Conservation (phyloP, 2,329 filamentous ascomycete species). For the Aspergillus fumigatus region DNA sequence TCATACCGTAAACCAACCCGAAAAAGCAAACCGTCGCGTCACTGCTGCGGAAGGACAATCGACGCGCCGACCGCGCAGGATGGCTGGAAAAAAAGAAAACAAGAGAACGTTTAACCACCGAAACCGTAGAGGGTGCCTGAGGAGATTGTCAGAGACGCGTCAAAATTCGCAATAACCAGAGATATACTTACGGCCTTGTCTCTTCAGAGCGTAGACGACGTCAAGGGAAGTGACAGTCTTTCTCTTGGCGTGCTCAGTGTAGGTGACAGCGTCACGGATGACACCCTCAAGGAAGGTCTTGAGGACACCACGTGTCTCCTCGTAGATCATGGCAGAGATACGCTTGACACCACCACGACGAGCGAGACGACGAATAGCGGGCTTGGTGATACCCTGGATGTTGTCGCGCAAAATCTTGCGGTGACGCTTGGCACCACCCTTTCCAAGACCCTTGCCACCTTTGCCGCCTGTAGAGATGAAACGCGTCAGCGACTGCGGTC, state of each 20-base stretch:
- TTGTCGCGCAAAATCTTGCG: constrained; percentile 99
- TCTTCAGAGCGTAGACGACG: constrained; percentile 60
- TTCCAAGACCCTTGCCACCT: constrained; percentile 95
- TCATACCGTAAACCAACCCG: constrained; percentile 41
- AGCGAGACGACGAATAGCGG: constrained; percentile 94
- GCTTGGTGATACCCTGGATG: constrained; percentile 99
- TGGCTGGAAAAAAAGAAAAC: constrained; percentile 26
- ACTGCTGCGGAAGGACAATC: constrained; percentile 25
- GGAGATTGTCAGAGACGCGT: constrained; percentile 16
- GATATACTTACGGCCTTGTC: constrained; percentile 51
- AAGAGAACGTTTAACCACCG: constrained; percentile 64
- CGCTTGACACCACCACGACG: constrained; percentile 99
- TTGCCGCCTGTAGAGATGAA: constrained; percentile 65
- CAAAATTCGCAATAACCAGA: constrained; percentile 1
- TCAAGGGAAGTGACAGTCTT: constrained; percentile 53
- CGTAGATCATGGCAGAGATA: constrained; percentile 95
- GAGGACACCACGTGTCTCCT: constrained; percentile 75
- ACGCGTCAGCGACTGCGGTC: constrained; percentile 43
- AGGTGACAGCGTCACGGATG: constrained; percentile 74
- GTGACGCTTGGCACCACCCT: constrained; percentile 98
- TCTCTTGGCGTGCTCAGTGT: constrained; percentile 79
- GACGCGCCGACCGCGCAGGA: constrained; percentile 32
- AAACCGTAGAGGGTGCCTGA: constrained; percentile 76
- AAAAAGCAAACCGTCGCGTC: constrained; percentile 35
- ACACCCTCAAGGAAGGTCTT: constrained; percentile 81